Percentiles rank a stretch among this genome's conserved stretches.
These are phyloP conservation scores for Dactylonectria estremocensis DNA, from an alignment of 2,329 filamentous ascomycete genomes.

Conservation along the genomic window DNA sequence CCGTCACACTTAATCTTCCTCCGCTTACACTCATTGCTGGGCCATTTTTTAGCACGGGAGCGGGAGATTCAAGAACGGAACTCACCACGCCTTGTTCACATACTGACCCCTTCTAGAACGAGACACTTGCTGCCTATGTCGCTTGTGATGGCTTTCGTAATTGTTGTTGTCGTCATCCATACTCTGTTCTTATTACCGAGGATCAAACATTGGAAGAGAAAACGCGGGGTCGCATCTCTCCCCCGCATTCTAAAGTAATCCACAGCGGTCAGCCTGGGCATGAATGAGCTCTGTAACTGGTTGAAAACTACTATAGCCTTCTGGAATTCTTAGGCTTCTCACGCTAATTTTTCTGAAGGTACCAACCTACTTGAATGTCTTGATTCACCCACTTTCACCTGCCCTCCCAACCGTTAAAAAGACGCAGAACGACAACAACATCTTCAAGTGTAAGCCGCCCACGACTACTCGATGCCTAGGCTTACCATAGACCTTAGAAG, in stretches of 20 bases:
- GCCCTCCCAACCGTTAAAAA: background rate
- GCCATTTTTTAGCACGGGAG: background rate
- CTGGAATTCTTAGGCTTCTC: background rate
- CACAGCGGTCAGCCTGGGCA: background rate
- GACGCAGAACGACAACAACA: background rate
- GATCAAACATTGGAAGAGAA: background rate
- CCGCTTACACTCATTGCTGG: slow-evolving; percentile 19
- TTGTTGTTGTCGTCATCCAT: slow-evolving; percentile 1
- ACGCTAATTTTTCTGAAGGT: background rate
- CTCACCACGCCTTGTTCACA: slow-evolving; percentile 21
- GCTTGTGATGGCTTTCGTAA: background rate
- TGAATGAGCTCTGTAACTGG: background rate
- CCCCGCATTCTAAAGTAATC: background rate
- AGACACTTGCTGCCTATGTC: background rate
- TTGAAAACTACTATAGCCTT: background rate
- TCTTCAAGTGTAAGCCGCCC: background rate
- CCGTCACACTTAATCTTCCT: slow-evolving; percentile 21
- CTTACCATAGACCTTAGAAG: too few relatives aligned
- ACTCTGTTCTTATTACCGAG: background rate
- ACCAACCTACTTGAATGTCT: background rate
- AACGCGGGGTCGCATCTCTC: background rate
- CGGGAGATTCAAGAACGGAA: background rate
- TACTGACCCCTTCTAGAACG: slow-evolving; percentile 12
- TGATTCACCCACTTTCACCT: background rate
- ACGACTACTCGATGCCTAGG: background rate